phyloP scores from a whole-genome alignment of 805 yeast genomes.

The Starmera pachycereana region DNA sequence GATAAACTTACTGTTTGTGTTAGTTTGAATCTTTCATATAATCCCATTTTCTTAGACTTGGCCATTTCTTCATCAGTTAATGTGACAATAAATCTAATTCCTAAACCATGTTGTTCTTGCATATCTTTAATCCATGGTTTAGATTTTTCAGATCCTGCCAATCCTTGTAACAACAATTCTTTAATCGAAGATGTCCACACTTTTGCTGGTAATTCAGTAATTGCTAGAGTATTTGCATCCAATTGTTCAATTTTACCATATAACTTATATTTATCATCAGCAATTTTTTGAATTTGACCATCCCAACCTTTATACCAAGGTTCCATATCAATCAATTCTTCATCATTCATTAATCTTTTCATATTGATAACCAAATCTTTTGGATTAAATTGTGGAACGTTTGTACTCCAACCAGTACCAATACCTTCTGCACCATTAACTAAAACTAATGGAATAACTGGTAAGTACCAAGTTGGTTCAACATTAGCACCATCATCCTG shows the following conservation, averaged over 20 bases:
- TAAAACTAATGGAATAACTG: constrained; percentile 88
- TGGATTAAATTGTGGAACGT: constrained; percentile 86
- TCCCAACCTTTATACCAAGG: constrained; percentile 98
- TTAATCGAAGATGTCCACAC: constrained; percentile 91
- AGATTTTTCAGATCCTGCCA: constrained; percentile 64
- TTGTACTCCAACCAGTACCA: constrained; percentile 98
- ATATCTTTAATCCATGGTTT: constrained; percentile 87
- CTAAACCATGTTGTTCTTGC: constrained; percentile 86
- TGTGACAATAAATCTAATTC: constrained; percentile 69
- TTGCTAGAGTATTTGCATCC: constrained; percentile 73
- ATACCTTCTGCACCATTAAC: constrained; percentile 97
- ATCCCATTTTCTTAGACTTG: constrained; percentile 63
- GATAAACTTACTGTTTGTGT: constrained; percentile 55
- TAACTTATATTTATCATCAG: constrained; percentile 60
- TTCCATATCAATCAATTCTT: constrained; percentile 58
- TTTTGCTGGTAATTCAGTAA: constrained; percentile 85
- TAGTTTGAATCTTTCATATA: constrained; percentile 77
- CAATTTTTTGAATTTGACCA: constrained; percentile 61
- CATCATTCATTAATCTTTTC: constrained; percentile 60
- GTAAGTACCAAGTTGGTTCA: constrained; percentile 93
- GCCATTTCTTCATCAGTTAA: constrained; percentile 75
- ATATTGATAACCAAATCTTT: constrained; percentile 68
- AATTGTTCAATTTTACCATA: constrained; percentile 74
- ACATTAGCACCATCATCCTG: constrained; percentile 91
- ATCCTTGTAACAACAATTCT: constrained; percentile 66